These are phyloP conservation scores for Brassica napus DNA, from an alignment of 345 rosid genomes.

Conservation along the genomic window DNA sequence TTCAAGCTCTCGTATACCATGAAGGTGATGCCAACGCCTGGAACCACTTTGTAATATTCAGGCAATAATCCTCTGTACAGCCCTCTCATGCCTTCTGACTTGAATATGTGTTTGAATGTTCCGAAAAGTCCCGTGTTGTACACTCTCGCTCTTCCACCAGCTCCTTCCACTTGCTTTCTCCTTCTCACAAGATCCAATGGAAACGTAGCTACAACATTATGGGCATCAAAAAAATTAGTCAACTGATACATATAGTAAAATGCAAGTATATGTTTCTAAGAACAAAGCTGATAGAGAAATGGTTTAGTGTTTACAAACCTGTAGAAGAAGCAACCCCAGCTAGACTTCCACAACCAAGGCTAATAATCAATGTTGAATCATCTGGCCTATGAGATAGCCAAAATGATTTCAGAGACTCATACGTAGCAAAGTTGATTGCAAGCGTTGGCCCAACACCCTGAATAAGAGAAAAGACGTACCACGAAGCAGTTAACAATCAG, in stretches of 20 bases:
- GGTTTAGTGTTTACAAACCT: slow-evolving; percentile 46
- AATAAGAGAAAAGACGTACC: slow-evolving; percentile 25
- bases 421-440: slow-evolving; percentile 86
- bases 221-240: not conserved
- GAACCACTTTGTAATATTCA: slow-evolving; percentile 94
- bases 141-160: slow-evolving; percentile 81
- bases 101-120: slow-evolving; percentile 71
- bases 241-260: not conserved
- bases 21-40: slow-evolving; percentile 88
- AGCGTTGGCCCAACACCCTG: slow-evolving; percentile 95
- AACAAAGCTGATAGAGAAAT: not conserved
- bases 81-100: slow-evolving; percentile 77
- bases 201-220: slow-evolving; percentile 61
- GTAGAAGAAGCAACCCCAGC: slow-evolving; percentile 95
- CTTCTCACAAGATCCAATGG: slow-evolving; percentile 97
- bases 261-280: not conserved
- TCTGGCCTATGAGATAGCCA: slow-evolving; percentile 76
- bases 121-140: slow-evolving; percentile 75
- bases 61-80: slow-evolving; percentile 95
- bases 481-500: not conserved
- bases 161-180: slow-evolving; percentile 96
- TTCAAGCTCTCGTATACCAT: slow-evolving; percentile 83
- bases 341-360: slow-evolving; percentile 90
- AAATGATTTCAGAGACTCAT: slow-evolving; percentile 63
- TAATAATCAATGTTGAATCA: slow-evolving; percentile 58